These are phyloP conservation scores for Pouteria glomerata DNA, from an alignment of 148 eudicot species.

Conservation along the genomic window DNA sequence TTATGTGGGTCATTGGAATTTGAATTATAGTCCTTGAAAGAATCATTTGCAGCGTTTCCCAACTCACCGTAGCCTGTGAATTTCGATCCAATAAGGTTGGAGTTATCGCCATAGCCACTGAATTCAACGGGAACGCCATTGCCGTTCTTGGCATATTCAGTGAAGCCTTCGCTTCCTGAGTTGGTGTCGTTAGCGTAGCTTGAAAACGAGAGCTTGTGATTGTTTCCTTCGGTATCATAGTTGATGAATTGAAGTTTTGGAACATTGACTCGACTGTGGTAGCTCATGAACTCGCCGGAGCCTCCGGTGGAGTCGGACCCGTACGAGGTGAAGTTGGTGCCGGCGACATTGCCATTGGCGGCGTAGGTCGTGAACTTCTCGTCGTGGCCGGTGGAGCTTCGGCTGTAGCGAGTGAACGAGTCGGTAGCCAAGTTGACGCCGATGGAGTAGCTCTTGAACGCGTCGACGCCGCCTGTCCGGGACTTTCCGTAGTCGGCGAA, in stretches of 20 bases:
- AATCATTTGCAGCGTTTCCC: conserved; percentile 60
- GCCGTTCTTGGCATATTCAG: conserved; percentile 63
- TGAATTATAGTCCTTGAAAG: conserved; percentile 48
- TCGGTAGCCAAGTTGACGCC: conserved; percentile 55
- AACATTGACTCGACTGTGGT: conserved; percentile 56
- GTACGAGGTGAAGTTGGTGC: conserved; percentile 59
- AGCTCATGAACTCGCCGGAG: conserved; percentile 61
- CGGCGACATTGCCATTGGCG: conserved; percentile 55
- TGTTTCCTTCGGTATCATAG: conserved; percentile 41
- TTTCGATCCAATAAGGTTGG: conserved; percentile 60
- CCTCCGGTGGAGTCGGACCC: conserved; percentile 58
- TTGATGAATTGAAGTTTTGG: conserved; percentile 52
- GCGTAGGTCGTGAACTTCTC: conserved; percentile 65
- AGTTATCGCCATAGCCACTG: conserved; percentile 38
- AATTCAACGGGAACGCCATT: conserved; percentile 52
- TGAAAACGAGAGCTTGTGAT: conserved; percentile 50
- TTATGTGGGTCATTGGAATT: conserved; percentile 64
- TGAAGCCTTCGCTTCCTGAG: conserved; percentile 58
- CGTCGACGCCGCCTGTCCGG: conserved; percentile 42
- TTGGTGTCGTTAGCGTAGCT: conserved; percentile 61
- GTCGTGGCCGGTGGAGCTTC: conserved; percentile 45
- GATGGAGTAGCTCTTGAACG: conserved; percentile 69
- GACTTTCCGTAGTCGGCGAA: conserved; percentile 54
- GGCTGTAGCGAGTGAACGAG: conserved; percentile 61
- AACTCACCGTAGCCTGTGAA: conserved; percentile 63